A percentile compares a stretch with the other conserved stretches of the same genome.
Evolutionary conservation across 768 basidiomycete species (phyloP).

Genomic region (Mrakia blollopis): DNA sequence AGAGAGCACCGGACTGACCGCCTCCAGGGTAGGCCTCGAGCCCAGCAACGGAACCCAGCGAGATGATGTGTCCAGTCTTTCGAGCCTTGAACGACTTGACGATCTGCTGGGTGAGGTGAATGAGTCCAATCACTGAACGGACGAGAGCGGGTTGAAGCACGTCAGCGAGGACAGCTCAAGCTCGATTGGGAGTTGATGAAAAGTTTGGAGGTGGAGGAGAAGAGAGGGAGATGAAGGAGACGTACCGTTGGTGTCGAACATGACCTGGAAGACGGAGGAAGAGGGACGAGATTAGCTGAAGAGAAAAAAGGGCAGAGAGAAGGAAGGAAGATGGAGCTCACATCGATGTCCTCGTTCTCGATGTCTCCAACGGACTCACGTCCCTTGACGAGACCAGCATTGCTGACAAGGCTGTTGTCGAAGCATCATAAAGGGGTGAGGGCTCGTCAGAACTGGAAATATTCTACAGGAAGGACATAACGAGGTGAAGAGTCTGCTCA

Average conservation of each 20-base stretch:
- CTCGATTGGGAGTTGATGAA: neutral
- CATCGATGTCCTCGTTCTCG: slow-evolving; percentile 21
- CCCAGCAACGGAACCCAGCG: slow-evolving; percentile 89
- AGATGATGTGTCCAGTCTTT: slow-evolving; percentile 81
- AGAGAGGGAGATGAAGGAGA: neutral
- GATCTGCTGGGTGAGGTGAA: slow-evolving; percentile 43
- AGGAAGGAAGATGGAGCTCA: slow-evolving; percentile 31
- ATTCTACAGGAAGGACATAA: neutral
- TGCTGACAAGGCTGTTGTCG: slow-evolving; percentile 47
- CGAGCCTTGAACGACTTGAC: slow-evolving; percentile 60
- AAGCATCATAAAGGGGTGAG: neutral
- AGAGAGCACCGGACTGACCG: neutral
- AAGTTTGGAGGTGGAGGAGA: neutral
- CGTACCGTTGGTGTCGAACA: slow-evolving; percentile 59
- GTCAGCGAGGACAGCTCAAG: neutral
- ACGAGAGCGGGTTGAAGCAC: neutral
- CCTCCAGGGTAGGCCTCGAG: slow-evolving; percentile 79
- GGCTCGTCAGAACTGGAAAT: neutral
- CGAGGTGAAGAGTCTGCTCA: neutral
- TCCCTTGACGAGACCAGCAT: slow-evolving; percentile 87
- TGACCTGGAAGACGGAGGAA: slow-evolving; percentile 56
- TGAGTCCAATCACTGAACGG: slow-evolving; percentile 40
- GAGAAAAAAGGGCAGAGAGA: slow-evolving; percentile 4
- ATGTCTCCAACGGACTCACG: slow-evolving; percentile 70
- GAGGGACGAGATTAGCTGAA: too few species aligned